Evolutionary conservation across 1,139 yeast species (phyloP).

Genomic region (Lodderomyces margitis): DNA sequence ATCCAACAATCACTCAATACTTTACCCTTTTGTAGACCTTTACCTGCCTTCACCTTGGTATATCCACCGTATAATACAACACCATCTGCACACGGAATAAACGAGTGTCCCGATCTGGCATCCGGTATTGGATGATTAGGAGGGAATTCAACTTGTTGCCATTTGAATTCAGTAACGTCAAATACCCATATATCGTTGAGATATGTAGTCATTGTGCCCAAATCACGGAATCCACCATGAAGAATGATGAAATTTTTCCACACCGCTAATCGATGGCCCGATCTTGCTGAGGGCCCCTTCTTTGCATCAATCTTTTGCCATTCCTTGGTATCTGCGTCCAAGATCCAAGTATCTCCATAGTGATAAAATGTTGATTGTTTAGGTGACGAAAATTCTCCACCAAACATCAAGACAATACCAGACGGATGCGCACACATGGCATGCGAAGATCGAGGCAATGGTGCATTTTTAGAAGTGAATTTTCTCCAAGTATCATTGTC

Average conservation of each 20-base stretch:
- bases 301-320: conserved; percentile 85
- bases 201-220: conserved; percentile 81
- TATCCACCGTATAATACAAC: conserved; percentile 92
- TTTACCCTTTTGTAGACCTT: conserved; percentile 89
- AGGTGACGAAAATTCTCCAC: conserved; percentile 97
- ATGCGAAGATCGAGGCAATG: conserved; percentile 91
- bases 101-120: conserved; percentile 90
- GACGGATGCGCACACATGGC: conserved; percentile 93
- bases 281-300: conserved; percentile 74
- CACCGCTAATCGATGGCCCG: conserved; percentile 86
- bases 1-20: conserved; percentile 88
- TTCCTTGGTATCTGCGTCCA: conserved; percentile 80
- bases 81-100: conserved; percentile 80
- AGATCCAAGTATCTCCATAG: conserved; percentile 93
- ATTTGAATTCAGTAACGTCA: conserved; percentile 83
- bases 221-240: conserved; percentile 92
- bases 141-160: conserved; percentile 90
- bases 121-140: conserved; percentile 80
- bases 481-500: conserved; percentile 84
- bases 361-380: conserved; percentile 95
- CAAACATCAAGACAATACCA: conserved; percentile 81
- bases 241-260: conserved; percentile 89
- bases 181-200: conserved; percentile 88
- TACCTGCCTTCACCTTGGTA: conserved; percentile 86
- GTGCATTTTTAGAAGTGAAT: conserved; percentile 78